Percentiles rank a stretch among this genome's conserved stretches.
Conservation (phyloP, 2,329 filamentous ascomycete genomes). For the Colletotrichum incanum region DNA sequence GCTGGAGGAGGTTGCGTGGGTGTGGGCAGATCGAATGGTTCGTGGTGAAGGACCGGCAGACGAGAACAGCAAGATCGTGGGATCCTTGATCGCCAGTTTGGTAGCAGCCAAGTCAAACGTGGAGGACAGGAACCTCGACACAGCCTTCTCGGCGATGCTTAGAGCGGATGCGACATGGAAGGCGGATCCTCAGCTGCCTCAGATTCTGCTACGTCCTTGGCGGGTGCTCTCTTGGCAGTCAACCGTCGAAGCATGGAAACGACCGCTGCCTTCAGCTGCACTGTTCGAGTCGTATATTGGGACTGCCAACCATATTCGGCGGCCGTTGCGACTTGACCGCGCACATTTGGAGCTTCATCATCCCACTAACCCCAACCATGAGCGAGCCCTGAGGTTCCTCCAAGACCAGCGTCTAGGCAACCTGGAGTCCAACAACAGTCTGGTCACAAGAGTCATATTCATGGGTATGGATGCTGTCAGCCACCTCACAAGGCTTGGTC, state of each 20-base stretch:
- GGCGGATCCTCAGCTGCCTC: slow-evolving; percentile 52
- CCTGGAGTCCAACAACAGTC: neutral
- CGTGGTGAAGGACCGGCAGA: slow-evolving; percentile 43
- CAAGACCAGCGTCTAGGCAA: slow-evolving; percentile 42
- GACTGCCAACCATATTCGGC: slow-evolving; percentile 59
- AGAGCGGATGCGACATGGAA: slow-evolving; percentile 62
- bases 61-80: slow-evolving; percentile 32
- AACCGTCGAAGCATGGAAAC: slow-evolving; percentile 65
- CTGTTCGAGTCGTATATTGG: slow-evolving; percentile 69
- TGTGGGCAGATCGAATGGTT: slow-evolving; percentile 57
- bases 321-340: slow-evolving; percentile 59
- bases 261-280: slow-evolving; percentile 60
- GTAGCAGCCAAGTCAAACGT: slow-evolving; percentile 60
- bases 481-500: slow-evolving; percentile 59
- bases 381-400: slow-evolving; percentile 64
- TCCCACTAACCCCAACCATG: slow-evolving; percentile 65
- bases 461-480: slow-evolving; percentile 60
- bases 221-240: slow-evolving; percentile 65
- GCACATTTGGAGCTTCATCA: slow-evolving; percentile 71
- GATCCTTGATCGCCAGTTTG: slow-evolving; percentile 56
- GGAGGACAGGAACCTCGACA: slow-evolving; percentile 61
- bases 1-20: slow-evolving; percentile 67
- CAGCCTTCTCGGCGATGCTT: slow-evolving; percentile 64
- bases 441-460: slow-evolving; percentile 34
- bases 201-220: slow-evolving; percentile 62